phyloP scores from a whole-genome alignment of 108 stramenopile genomes.

The Nannochloropsis gaditana region DNA sequence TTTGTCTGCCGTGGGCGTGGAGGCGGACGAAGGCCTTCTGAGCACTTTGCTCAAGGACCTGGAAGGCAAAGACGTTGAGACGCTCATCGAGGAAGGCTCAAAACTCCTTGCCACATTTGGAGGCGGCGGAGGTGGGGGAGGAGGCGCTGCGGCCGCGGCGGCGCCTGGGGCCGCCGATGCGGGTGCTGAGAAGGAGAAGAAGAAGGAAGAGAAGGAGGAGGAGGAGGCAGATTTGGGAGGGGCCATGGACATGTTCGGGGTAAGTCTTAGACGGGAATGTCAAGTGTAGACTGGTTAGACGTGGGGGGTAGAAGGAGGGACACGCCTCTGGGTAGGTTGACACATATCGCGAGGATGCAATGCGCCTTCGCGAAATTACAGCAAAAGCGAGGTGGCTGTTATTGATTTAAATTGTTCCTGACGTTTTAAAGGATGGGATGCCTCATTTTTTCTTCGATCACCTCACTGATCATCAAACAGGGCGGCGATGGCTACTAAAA shows the following conservation, averaged over 20 bases:
- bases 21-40: slow-evolving; percentile 68
- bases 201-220: slow-evolving; percentile 57
- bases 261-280: neutral
- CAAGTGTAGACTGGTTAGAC: neutral
- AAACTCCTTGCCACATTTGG: slow-evolving; percentile 82
- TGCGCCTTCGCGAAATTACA: neutral
- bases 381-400: neutral
- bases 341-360: neutral
- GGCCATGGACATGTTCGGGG: slow-evolving; percentile 64
- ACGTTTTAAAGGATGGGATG: neutral
- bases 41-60: slow-evolving; percentile 66
- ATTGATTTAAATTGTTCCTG: neutral
- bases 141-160: slow-evolving; percentile 44
- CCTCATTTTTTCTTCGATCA: neutral
- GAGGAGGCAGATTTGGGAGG: slow-evolving; percentile 62
- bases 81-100: slow-evolving; percentile 73
- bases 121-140: slow-evolving; percentile 72
- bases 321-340: neutral
- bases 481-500: slow-evolving; percentile 1
- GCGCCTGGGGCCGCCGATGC: neutral
- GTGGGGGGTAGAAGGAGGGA: neutral
- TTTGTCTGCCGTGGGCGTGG: slow-evolving; percentile 77
- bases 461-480: neutral
- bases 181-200: slow-evolving; percentile 32
- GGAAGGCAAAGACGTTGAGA: slow-evolving; percentile 87